Evolutionary conservation across 2,329 filamentous ascomycete genomes (phyloP).

Genomic region (Ceratocystis cacaofunesta): DNA sequence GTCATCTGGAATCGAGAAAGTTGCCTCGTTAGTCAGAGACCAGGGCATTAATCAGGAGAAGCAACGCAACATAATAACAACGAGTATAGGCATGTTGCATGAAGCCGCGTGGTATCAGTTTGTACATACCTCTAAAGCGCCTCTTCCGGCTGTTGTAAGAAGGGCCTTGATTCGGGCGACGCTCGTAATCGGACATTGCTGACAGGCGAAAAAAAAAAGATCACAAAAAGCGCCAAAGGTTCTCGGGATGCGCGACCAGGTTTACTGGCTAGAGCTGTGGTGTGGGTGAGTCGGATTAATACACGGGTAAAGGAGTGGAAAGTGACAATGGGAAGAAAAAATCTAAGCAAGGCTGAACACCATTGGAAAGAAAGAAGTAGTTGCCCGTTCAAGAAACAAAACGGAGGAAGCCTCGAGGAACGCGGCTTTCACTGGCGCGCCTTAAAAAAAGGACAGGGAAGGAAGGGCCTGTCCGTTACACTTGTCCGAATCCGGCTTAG

Average conservation of each 20-base stretch:
- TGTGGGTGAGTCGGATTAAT: not conserved
- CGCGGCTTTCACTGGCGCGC: conserved; percentile 6
- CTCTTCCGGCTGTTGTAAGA: conserved; percentile 53
- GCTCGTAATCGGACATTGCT: conserved; percentile 42
- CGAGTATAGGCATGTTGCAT: too few species aligned
- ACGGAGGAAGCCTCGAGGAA: conserved; percentile 9
- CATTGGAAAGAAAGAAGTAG: conserved; percentile 7
- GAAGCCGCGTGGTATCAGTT: too few species aligned
- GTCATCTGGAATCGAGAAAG: conserved; percentile 21
- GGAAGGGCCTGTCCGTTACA: not conserved
- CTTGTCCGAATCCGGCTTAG: conserved; percentile 12
- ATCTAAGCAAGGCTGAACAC: conserved; percentile 16
- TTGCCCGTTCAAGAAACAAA: conserved; percentile 4
- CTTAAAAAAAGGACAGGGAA: conserved; percentile 2
- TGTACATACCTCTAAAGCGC: conserved; percentile 56
- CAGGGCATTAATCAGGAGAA: not conserved
- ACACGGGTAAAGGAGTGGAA: not conserved
- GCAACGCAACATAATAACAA: too few species aligned
- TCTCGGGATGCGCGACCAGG: not conserved
- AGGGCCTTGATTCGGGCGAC: conserved; percentile 33
- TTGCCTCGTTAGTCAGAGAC: not conserved
- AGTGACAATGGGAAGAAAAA: not conserved
- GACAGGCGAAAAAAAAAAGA: not conserved
- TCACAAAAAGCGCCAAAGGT: not conserved
- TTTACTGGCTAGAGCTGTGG: not conserved